Conservation (phyloP, 2,329 filamentous ascomycete genomes). For the Aspergillus caelatus region DNA sequence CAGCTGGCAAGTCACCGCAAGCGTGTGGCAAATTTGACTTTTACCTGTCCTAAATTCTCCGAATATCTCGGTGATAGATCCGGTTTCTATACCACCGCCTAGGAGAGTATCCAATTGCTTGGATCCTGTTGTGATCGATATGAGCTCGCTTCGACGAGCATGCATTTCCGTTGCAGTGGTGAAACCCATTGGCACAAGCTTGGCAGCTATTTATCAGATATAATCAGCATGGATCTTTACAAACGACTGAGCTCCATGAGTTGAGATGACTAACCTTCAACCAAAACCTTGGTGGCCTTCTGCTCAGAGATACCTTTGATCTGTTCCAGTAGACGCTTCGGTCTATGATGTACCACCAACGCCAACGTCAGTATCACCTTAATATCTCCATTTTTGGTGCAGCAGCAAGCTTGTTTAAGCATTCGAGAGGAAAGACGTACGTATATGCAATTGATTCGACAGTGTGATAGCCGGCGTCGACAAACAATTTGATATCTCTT, state of each 20-base stretch:
- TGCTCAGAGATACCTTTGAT: conserved; percentile 98
- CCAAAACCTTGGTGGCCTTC: conserved; percentile 88
- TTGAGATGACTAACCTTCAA: conserved; percentile 71
- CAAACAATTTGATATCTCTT: conserved; percentile 88
- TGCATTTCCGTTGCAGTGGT: conserved; percentile 99
- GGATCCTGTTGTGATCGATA: conserved; percentile 96
- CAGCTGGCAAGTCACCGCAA: conserved; percentile 97
- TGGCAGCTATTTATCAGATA: conserved; percentile 66
- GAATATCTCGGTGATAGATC: conserved; percentile 96
- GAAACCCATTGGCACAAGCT: conserved; percentile 97
- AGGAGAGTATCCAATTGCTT: conserved; percentile 96
- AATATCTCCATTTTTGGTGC: background rate
- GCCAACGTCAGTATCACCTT: background rate
- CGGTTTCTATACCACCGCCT: conserved; percentile 92
- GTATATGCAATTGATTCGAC: conserved; percentile 97
- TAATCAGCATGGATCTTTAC: conserved; percentile 11
- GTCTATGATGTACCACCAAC: conserved; percentile 42
- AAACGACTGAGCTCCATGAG: background rate
- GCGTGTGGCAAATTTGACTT: conserved; percentile 96
- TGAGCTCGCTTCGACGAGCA: conserved; percentile 90
- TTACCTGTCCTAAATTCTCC: conserved; percentile 98
- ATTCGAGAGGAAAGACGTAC: conserved; percentile 44
- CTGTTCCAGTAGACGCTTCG: conserved; percentile 78
- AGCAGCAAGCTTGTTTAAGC: background rate
- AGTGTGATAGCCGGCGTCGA: conserved; percentile 92